phyloP scores from a whole-genome alignment of 352 stramenopile genomes.

The Phytophthora macrochlamydospora region DNA sequence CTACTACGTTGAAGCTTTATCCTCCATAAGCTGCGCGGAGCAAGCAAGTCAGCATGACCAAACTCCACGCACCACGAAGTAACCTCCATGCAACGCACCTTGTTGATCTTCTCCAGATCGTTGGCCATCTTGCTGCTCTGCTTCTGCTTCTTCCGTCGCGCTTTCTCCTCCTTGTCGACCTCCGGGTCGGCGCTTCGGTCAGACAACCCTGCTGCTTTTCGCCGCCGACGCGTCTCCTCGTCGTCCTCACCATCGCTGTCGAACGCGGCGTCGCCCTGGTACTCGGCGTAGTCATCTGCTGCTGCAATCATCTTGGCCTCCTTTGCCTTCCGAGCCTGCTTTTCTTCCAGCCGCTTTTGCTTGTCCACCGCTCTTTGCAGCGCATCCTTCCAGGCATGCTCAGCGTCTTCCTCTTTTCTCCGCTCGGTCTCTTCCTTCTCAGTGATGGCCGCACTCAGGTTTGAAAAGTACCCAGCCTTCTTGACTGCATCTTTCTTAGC shows the following conservation, averaged over 20 bases:
- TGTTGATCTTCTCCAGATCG: slow-evolving; percentile 78
- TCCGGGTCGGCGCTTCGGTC: slow-evolving; percentile 29
- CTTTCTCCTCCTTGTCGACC: slow-evolving; percentile 30
- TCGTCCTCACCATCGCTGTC: slow-evolving; percentile 77
- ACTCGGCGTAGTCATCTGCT: slow-evolving; percentile 69
- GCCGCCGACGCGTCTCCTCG: slow-evolving; percentile 33
- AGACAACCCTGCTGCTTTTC: slow-evolving; percentile 35
- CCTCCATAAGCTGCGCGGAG: slow-evolving; percentile 37
- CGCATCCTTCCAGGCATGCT: slow-evolving; percentile 62
- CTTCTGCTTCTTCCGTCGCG: slow-evolving; percentile 66
- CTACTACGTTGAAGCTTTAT: slow-evolving; percentile 7
- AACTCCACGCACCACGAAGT: not conserved
- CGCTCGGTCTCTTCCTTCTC: slow-evolving; percentile 50
- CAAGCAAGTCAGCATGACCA: too few relatives aligned
- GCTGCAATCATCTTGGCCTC: slow-evolving; percentile 39
- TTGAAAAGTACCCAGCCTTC: slow-evolving; percentile 60
- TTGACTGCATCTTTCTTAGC: slow-evolving; percentile 24
- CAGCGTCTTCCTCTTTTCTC: slow-evolving; percentile 47
- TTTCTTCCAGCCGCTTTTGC: slow-evolving; percentile 46
- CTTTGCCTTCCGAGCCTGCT: slow-evolving; percentile 45
- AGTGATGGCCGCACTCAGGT: slow-evolving; percentile 72
- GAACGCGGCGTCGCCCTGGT: slow-evolving; percentile 41
- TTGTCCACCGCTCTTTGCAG: slow-evolving; percentile 59
- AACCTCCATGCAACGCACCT: slow-evolving; percentile 39
- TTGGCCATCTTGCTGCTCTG: slow-evolving; percentile 69